Base-by-base conservation (phyloP, 176 grass and related monocot genomes). In the Carex littledalei region DNA sequence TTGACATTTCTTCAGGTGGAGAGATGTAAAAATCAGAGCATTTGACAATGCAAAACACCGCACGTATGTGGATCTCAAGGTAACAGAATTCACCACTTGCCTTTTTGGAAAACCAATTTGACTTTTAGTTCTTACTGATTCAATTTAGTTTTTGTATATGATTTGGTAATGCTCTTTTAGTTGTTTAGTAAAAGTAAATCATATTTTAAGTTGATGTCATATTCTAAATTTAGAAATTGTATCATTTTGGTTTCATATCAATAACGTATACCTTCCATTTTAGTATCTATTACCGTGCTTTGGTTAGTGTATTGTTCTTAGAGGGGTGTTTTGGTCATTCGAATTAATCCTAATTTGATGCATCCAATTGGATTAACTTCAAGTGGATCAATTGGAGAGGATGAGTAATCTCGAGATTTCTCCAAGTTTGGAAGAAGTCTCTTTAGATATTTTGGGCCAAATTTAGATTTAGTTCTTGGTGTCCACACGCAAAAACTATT, bases 1-100 rank as follows among this genome's bases (percentile, higher is more conserved):
- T 84, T 62, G 85, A 70, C 58, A 68, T 54, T 78, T 73, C 58
- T 91, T 50, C 57, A 99, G 97, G 84, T 99, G 97, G 97, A 90
- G 96, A 76, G 96, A 98, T 84, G 96, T 98, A 84, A 98, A 98
- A 83, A 87, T 98, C 54, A 87, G 93, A 8, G 96, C 93, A 39
- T 98, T 98, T 84, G 96, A 98, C n/a, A 93, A 86, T 43, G 96
- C 96, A 43, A 95, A 98, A 66, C 96, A 98, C 67, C 86, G 96
- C 18, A 98, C 96, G 0, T 98, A 98, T 0, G 96, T 98, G 68
- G 96, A 98, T 94, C 96, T 98, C 65, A 98, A 98, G 96, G 96
- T 98, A 90, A 88, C 85, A 76, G 5, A 29, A 54, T 54, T 76
- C 54, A 49, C 72, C 45, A n/a, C 2, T 10, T 63, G 2, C 13